These are phyloP conservation scores for Anaeromyces robustus DNA, from an alignment of 192 early-diverging fungal species.

Conservation along the genomic window DNA sequence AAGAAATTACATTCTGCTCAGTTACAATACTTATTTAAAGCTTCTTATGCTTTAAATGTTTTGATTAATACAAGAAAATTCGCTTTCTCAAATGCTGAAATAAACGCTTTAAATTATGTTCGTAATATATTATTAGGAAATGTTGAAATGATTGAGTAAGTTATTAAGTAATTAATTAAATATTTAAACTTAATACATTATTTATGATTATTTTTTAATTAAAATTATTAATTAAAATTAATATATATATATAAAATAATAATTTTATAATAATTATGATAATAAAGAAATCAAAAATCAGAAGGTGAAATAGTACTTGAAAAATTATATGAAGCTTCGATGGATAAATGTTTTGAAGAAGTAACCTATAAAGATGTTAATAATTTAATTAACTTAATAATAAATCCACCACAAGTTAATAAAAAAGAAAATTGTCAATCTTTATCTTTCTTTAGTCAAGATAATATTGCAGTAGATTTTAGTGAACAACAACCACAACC, in stretches of 20 bases:
- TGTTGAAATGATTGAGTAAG: not conserved
- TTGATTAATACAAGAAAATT: not conserved
- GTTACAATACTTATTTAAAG: not conserved
- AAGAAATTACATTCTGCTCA: not conserved
- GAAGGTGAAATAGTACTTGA: not conserved
- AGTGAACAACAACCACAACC: not conserved
- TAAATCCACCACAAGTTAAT: not conserved
- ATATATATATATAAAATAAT: too few species aligned
- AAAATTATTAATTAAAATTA: too few species aligned
- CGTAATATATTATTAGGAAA: not conserved
- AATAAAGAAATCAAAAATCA: not conserved
- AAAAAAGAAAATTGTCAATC: not conserved
- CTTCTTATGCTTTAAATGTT: not conserved
- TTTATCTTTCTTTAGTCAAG: not conserved
- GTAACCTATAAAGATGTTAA: not conserved
- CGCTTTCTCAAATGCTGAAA: not conserved
- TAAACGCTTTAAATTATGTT: not conserved
- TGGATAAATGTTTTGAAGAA: not conserved
- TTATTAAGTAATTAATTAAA: too few species aligned
- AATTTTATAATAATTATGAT: too few species aligned
- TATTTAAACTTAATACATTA: too few species aligned
- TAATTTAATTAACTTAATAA: not conserved
- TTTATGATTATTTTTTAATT: too few species aligned
- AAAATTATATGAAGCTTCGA: not conserved
- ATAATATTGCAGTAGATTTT: not conserved